phyloP scores from a whole-genome alignment of 176 grass and related monocot species.

The Carex parvula region DNA sequence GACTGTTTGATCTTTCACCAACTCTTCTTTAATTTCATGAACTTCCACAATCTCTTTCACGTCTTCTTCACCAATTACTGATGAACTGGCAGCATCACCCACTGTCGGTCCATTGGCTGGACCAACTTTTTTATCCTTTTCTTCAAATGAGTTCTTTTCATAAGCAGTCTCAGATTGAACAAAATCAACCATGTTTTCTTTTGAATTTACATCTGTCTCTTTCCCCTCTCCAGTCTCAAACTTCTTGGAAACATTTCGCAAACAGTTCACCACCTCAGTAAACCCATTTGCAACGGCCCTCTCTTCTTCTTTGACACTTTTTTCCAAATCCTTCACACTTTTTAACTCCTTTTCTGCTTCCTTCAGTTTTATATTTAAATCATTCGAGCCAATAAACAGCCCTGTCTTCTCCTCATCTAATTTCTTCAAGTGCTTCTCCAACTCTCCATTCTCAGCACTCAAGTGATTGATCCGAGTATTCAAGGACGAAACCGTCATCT shows the following conservation, averaged over 20 bases:
- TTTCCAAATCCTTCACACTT: constrained; percentile 39
- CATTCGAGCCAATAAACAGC: constrained; percentile 40
- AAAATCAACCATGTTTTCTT: constrained; percentile 18
- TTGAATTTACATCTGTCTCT: background rate
- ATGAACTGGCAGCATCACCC: constrained; percentile 9
- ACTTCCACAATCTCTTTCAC: constrained; percentile 27
- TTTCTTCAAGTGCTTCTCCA: constrained; percentile 45
- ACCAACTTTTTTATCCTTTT: constrained; percentile 13
- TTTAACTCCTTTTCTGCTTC: constrained; percentile 53
- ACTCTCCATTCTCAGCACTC: constrained; percentile 46
- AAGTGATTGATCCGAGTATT: constrained; percentile 52
- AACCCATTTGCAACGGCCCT: constrained; percentile 31
- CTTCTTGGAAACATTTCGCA: constrained; percentile 51
- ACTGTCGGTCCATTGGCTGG: background rate
- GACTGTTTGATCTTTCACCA: constrained; percentile 15
- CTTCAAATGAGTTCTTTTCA: constrained; percentile 27
- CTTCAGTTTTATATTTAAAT: constrained; percentile 46
- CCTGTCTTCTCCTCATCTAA: constrained; percentile 52
- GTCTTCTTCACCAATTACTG: constrained; percentile 22
- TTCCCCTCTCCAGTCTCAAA: constrained; percentile 32
- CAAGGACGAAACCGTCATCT: constrained; percentile 60
- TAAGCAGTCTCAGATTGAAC: constrained; percentile 16
- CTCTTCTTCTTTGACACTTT: constrained; percentile 45
- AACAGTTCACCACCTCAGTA: constrained; percentile 42
- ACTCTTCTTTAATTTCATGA: constrained; percentile 25